Evolutionary conservation across 768 basidiomycete species (phyloP), one percentile per base, ranked within the genome.

Genomic region (Podaxis mareebaensis): DNA sequence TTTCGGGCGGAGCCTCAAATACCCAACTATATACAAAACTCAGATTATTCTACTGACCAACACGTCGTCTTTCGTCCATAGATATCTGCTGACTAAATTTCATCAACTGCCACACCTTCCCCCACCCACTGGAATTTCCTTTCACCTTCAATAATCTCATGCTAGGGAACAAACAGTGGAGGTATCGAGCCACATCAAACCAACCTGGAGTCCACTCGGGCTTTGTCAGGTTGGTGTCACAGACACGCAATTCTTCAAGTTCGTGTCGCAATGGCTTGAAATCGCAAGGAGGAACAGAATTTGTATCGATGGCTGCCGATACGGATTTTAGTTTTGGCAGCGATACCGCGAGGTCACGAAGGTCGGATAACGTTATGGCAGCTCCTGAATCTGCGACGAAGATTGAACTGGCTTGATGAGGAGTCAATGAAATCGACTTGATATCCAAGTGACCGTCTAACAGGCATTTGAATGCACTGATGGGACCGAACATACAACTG

Each of bases 1-100:
- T 71, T 72, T 74, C 40, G 53, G 44, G 67, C 74, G 73, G 74
- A 75, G 72, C 56, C 65, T 64, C 2, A 73, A 73, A 28, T 22
- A 0, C 11, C 26, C 49, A 0, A 28, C 3, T 33, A 33, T 33
- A 2, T 33, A 33, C 30, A 10, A 24, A 22, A 22, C 8, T 24
- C 49, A 11, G 15, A 24, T 49, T 28, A 26, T 11, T 15, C 49
- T 15, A 28, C 26, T 4, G 11, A 28, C 49, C 8, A 1, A 26
- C 22, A 26, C 10, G 26, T 51, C 49, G 49, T 12, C 20, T 13
- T 22, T 51, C 44, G 10, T 54, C 33, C 30, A 20, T 11, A 13
- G 33, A 12, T 36, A 54, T 38, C 33, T 54, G 2, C 30, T 53
- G 53, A 28, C 53, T 22, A 33, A 53, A 53, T n/a, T 17, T 0